These are phyloP conservation scores for Leccinum variicolor DNA, from an alignment of 768 basidiomycete species.

Conservation along the genomic window DNA sequence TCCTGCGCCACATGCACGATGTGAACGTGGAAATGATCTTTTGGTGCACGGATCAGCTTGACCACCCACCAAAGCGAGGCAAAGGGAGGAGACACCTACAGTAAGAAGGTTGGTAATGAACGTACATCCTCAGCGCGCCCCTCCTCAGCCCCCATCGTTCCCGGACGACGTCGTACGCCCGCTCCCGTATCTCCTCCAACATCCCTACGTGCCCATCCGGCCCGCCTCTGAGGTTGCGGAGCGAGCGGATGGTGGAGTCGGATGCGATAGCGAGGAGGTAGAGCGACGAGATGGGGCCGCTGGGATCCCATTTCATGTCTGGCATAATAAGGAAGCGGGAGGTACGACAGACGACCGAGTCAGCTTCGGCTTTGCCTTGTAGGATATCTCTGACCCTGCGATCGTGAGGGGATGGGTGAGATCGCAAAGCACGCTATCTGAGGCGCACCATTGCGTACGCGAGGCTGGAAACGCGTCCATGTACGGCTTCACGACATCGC, in stretches of 20 bases:
- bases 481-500: conserved; percentile 68
- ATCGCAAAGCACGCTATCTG: not conserved
- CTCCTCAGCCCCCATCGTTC: conserved; percentile 63
- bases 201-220: conserved; percentile 56
- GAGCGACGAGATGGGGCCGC: conserved; percentile 55
- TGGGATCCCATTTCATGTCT: conserved; percentile 97
- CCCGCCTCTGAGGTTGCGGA: conserved; percentile 65
- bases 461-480: conserved; percentile 70
- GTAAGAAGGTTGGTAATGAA: conserved; percentile 97
- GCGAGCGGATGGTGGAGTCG: conserved; percentile 56
- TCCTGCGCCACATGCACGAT: conserved; percentile 72
- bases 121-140: conserved; percentile 70
- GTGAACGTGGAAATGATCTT: conserved; percentile 95
- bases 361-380: conserved; percentile 67
- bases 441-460: conserved; percentile 75
- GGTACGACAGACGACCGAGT: conserved; percentile 65
- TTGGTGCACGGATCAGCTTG: not conserved
- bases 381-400: conserved; percentile 85
- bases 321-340: conserved; percentile 78
- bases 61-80: not conserved
- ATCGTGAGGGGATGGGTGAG: not conserved
- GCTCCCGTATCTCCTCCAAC: conserved; percentile 59
- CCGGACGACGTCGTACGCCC: conserved; percentile 50
- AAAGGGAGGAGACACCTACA: conserved; percentile 52
- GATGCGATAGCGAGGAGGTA: conserved; percentile 82